A percentile compares a stretch with the other conserved stretches of the same genome.
phyloP scores from a whole-genome alignment of 139 green algal genomes.

The Diplosphaera chodatii region DNA sequence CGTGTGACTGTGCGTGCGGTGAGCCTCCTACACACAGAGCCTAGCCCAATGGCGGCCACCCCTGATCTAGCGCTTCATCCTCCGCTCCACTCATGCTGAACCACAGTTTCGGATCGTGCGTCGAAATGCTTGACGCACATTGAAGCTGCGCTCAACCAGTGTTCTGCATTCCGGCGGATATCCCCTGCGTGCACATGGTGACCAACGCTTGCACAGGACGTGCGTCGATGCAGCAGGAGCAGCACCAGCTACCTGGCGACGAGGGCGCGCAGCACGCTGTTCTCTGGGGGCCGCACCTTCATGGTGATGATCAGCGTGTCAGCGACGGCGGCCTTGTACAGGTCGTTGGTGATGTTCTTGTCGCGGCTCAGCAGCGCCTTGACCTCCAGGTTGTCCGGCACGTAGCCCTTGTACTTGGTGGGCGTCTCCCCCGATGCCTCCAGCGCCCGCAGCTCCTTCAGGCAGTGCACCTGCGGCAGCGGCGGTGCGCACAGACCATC shows the following conservation, averaged over 20 bases:
- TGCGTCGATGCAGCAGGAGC: neutral
- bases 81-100: too few species aligned
- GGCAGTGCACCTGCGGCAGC: constrained; percentile 31
- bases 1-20: too few species aligned
- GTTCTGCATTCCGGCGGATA: constrained; percentile 97
- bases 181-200: too few species aligned
- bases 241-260: too few species aligned
- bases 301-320: constrained; percentile 42
- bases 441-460: constrained; percentile 34
- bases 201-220: neutral
- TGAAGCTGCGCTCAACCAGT: constrained; percentile 64
- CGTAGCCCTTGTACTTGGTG: constrained; percentile 14
- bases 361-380: constrained; percentile 26
- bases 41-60: too few species aligned
- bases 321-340: constrained; percentile 33
- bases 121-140: too few species aligned
- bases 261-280: too few species aligned
- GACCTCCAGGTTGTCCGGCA: constrained; percentile 17
- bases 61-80: too few species aligned
- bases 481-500: too few species aligned
- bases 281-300: constrained; percentile 11
- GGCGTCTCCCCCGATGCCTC: constrained; percentile 21
- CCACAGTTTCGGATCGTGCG: too few species aligned
- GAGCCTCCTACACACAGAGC: too few species aligned
- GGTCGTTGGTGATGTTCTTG: constrained; percentile 12